phyloP scores from a whole-genome alignment of 768 basidiomycete species.

The Suillus weaverae region DNA sequence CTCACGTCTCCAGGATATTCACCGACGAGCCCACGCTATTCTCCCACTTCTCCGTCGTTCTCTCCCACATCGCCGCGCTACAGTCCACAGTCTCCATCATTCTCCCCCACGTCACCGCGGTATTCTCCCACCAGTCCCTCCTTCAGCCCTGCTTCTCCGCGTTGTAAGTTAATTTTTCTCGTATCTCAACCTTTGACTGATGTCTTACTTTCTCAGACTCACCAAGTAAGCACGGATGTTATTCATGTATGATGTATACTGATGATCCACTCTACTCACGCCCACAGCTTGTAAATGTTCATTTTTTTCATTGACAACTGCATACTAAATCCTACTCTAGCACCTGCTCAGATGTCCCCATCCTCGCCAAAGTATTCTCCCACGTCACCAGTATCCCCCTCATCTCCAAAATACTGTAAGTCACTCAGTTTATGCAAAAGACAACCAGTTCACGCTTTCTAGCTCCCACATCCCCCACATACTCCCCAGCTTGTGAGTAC shows the following conservation, averaged over 20 bases:
- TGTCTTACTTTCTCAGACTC: slow-evolving; percentile 52
- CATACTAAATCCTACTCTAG: slow-evolving; percentile 35
- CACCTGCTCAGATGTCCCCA: slow-evolving; percentile 82
- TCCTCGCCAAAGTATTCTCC: slow-evolving; percentile 93
- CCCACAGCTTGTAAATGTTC: slow-evolving; percentile 60
- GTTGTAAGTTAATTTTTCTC: slow-evolving; percentile 53
- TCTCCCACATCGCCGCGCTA: slow-evolving; percentile 84
- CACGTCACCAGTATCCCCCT: slow-evolving; percentile 87
- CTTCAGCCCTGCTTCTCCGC: slow-evolving; percentile 91
- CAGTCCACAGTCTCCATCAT: slow-evolving; percentile 88
- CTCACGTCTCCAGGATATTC: slow-evolving; percentile 75
- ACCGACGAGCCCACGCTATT: slow-evolving; percentile 78
- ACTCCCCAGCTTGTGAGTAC: slow-evolving; percentile 82
- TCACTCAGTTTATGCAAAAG: slow-evolving; percentile 9
- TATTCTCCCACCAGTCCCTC: slow-evolving; percentile 90
- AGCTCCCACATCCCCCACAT: slow-evolving; percentile 87
- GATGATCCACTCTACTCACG: slow-evolving; percentile 24
- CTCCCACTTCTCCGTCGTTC: slow-evolving; percentile 81
- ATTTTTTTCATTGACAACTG: slow-evolving; percentile 4
- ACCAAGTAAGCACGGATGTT: slow-evolving; percentile 59
- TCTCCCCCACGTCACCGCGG: slow-evolving; percentile 85
- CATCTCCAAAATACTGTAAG: slow-evolving; percentile 92
- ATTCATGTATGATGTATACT: slow-evolving; percentile 9
- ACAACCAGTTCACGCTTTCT: slow-evolving; percentile 15
- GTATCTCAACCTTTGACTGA: not conserved